These are phyloP conservation scores for Lathyrus tuberosus DNA, from an alignment of 306 rosid genomes.

Conservation along the genomic window DNA sequence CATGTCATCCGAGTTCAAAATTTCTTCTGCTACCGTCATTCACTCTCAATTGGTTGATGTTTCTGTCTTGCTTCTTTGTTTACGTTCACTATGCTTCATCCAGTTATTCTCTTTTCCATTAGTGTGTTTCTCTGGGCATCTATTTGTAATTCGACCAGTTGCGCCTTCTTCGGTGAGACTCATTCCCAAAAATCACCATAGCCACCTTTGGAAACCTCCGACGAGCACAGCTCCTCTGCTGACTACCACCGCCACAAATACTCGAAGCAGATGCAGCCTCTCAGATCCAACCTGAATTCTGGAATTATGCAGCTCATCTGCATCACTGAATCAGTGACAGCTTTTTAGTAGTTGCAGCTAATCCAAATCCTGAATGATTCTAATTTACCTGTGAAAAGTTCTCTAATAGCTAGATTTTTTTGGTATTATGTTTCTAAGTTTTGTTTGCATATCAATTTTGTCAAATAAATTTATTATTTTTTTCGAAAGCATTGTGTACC, in stretches of 20 bases:
- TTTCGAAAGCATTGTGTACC: background rate
- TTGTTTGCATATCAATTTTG: conserved; percentile 21
- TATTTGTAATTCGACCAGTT: too few relatives aligned
- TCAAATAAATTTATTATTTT: background rate
- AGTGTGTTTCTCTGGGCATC: too few relatives aligned
- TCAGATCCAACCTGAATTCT: background rate
- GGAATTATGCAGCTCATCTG: background rate
- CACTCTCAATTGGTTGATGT: too few relatives aligned
- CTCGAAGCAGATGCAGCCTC: background rate
- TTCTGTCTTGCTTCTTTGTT: too few relatives aligned
- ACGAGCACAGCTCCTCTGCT: background rate
- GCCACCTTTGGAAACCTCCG: too few relatives aligned
- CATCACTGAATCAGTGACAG: background rate
- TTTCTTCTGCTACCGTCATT: too few relatives aligned
- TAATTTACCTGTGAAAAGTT: background rate
- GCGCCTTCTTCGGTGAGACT: too few relatives aligned
- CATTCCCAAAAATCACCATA: too few relatives aligned
- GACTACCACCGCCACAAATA: background rate
- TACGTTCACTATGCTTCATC: too few relatives aligned
- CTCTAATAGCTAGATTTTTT: background rate
- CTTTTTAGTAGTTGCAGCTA: background rate
- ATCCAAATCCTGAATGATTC: conserved; percentile 6
- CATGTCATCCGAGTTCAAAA: too few relatives aligned
- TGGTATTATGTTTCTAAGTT: background rate
- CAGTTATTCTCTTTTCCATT: too few relatives aligned